A percentile compares a stretch with the other conserved stretches of the same genome.
Evolutionary conservation across 805 yeast genomes (phyloP).

Genomic region (Pichia eremophila): DNA sequence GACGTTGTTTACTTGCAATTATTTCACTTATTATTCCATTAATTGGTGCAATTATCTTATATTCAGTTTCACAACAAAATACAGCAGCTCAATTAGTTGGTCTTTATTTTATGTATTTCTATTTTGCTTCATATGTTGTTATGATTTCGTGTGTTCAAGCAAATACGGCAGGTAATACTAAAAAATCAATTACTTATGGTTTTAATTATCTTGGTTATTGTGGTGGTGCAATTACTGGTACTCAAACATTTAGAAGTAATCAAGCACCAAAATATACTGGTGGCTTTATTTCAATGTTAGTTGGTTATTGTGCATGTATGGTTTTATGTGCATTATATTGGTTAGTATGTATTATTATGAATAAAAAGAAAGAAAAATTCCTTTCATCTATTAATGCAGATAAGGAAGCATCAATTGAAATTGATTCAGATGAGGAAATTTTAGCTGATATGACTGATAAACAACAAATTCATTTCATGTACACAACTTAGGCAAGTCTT

Average conservation of each 20-base stretch:
- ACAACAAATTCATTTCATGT: slow-evolving; percentile 49
- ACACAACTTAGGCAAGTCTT: slow-evolving; percentile 18
- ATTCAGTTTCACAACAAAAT: background rate
- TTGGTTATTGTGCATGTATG: slow-evolving; percentile 17
- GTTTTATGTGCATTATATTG: background rate
- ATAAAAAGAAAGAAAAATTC: background rate
- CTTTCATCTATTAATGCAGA: background rate
- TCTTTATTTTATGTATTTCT: slow-evolving; percentile 5
- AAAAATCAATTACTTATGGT: slow-evolving; percentile 38
- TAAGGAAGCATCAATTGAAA: background rate
- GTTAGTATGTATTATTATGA: background rate
- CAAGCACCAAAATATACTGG: slow-evolving; percentile 34
- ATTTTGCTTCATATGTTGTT: slow-evolving; percentile 12
- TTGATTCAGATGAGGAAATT: background rate
- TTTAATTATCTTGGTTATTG: slow-evolving; percentile 37
- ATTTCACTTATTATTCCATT: slow-evolving; percentile 2
- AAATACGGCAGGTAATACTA: slow-evolving; percentile 55
- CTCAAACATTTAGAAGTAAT: slow-evolving; percentile 35
- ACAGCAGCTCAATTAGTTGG: slow-evolving; percentile 4
- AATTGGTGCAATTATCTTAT: background rate
- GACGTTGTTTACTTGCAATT: slow-evolving; percentile 1
- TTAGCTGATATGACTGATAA: slow-evolving; percentile 45
- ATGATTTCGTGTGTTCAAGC: slow-evolving; percentile 21
- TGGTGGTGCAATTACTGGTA: slow-evolving; percentile 37
- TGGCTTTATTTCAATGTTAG: slow-evolving; percentile 33